Evolutionary conservation across 2,329 filamentous ascomycete species (phyloP), one percentile per base, ranked within the genome.

Genomic region (Phoma herbarum): DNA sequence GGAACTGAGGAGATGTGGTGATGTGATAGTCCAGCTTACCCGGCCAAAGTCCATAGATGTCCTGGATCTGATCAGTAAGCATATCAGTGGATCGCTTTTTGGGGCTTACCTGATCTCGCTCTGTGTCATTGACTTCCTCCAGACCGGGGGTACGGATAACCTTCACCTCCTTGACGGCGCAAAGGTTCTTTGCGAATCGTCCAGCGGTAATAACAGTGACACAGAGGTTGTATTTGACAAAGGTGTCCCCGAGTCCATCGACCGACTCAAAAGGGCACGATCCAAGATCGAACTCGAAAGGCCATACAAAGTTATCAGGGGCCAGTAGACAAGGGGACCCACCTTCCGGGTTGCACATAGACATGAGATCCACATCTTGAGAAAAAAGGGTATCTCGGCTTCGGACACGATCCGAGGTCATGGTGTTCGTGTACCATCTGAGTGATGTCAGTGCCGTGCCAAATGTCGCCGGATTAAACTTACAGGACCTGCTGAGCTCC

Each of bases 361-460:
- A n/a, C 4, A n/a, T 23, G 3, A 16, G 11, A 25, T 35, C 31
- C 16, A n/a, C 5, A 25, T 22, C 9, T 7, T n/a, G 12, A 18
- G 33, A 11, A 7, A 35, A 35, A 4, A 37, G 6, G 7, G 37
- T 31, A 14, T 48, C 45, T 37, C 37, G 37, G 20, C 18, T 37
- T 18, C 45, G 45, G 6, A 48, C 33, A 16, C 45, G 45, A 33
- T 48, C 45, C 12, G 18, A 23, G 11, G 29, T 25, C 45, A 48
- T 48, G 26, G 11, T 48, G 4, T 37, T 29, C 26, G 45, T 48
- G 22, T 48, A 37, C 29, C 45, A 48, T 37, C 45, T 48, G 9
- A 18, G 29, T n/a, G 20, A 23, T 35, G 22, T 48, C 31, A 48
- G 31, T 16, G 33, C 29, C 35, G 9, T 22, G 35, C 11, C 8